Conservation (phyloP, 176 grass and related monocot species). For the Paspalum vaginatum region DNA sequence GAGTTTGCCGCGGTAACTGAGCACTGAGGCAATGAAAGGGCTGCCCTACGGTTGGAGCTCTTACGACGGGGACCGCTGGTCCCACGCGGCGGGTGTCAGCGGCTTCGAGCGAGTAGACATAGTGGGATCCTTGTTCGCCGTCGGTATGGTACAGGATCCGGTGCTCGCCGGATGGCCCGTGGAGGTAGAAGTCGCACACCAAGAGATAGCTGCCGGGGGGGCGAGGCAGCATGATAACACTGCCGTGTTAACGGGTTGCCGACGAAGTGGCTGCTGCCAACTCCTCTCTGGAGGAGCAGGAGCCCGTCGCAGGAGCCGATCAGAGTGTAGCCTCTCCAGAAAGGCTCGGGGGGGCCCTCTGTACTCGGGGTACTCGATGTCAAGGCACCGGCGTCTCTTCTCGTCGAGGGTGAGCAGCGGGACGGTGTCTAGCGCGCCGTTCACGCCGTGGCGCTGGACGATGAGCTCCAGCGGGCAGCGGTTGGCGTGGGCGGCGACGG, state of each 20-base stretch:
- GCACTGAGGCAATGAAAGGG: not conserved
- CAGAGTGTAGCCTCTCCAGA: not conserved
- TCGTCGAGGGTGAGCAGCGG: not conserved
- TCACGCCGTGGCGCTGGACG: not conserved
- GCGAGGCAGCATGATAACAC: not conserved
- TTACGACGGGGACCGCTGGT: not conserved
- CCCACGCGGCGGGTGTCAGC: not conserved
- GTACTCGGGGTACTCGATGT: not conserved
- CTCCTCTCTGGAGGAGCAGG: not conserved
- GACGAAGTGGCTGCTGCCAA: rapidly evolving
- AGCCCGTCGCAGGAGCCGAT: slow-evolving; percentile 6
- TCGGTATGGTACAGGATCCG: not conserved
- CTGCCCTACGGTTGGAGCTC: not conserved
- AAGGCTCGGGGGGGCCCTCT: not conserved
- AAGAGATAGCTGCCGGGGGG: not conserved
- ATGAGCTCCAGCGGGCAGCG: not conserved
- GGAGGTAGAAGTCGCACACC: slow-evolving; percentile 20
- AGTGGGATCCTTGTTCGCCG: not conserved
- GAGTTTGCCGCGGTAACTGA: not conserved
- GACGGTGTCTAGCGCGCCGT: not conserved
- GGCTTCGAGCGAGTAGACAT: not conserved
- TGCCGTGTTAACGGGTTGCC: slow-evolving; percentile 9
- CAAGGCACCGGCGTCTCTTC: not conserved
- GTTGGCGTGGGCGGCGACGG: not conserved
- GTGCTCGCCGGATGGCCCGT: not conserved